A percentile compares a stretch with the other conserved stretches of the same genome.
These are phyloP conservation scores for Candida germanica DNA, from an alignment of 805 yeast species.

Conservation along the genomic window DNA sequence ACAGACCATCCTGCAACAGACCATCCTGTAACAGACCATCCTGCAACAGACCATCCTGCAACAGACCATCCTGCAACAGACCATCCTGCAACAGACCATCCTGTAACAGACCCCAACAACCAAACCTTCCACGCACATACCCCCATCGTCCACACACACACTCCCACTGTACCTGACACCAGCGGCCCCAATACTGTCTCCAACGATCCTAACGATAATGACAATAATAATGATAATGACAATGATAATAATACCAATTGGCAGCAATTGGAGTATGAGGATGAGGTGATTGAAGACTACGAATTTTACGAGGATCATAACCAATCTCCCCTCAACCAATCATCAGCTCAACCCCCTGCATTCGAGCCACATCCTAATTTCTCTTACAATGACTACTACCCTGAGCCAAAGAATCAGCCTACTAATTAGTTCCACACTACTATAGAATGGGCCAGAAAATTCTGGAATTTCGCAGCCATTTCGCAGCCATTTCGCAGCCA, in stretches of 20 bases:
- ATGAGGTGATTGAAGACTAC: constrained; percentile 26
- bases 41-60: too few relatives aligned
- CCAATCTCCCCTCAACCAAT: neutral
- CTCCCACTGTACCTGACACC: too few relatives aligned
- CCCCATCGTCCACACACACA: too few relatives aligned
- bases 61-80: too few relatives aligned
- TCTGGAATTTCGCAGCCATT: too few relatives aligned
- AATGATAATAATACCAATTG: constrained; percentile 1
- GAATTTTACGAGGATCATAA: constrained; percentile 16
- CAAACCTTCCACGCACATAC: too few relatives aligned
- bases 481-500: too few relatives aligned
- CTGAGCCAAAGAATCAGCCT: constrained; percentile 21
- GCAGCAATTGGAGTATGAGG: constrained; percentile 23
- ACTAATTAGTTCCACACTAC: neutral
- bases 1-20: neutral
- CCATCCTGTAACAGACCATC: neutral
- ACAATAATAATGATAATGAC: constrained; percentile 1
- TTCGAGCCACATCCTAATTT: constrained; percentile 48
- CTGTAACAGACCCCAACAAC: too few relatives aligned
- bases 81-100: too few relatives aligned
- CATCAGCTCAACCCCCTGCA: constrained; percentile 30
- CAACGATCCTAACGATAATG: constrained; percentile 1
- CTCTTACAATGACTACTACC: constrained; percentile 46
- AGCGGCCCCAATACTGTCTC: too few relatives aligned
- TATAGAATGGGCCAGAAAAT: constrained; percentile 4